Evolutionary conservation across 2,329 filamentous ascomycete genomes (phyloP), one percentile per base, ranked within the genome.

Genomic region (Xylaria sp.): DNA sequence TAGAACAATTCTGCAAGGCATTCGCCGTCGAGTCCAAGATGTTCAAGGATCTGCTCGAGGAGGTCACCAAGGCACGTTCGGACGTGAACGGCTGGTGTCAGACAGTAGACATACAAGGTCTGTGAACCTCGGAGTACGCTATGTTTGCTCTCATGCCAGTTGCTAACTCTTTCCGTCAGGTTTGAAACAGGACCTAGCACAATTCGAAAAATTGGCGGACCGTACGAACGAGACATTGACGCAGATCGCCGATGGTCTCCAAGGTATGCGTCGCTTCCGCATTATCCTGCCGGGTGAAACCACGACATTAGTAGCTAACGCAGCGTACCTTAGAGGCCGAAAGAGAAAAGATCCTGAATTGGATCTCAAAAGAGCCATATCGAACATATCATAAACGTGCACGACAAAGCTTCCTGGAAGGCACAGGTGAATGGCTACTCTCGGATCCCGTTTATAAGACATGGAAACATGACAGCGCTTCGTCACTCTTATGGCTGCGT

Each of bases 391-490:
- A 54, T 16, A 54, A 46, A 11, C 18, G 18, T 19, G 39, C 46
- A 46, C 52, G 39, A 9, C 6, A 47, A 46, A n/a, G 7, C 3
- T 18, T 53, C 42, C 16, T 59, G 23, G 8, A 34, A 16, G 52
- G 52, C 18, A 59, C 46, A 19, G 46, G 52, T 11, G 30, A 54
- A 11, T 59, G 57, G 57, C n/a, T 59, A 13, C 49, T 54, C 13
- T 51, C 34, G 1, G 19, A 54, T 46, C 13, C 52, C 6, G 13
- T 16, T 30, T 59, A 30, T 46, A 47, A 35, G 30, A 35, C 30
- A 30, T 59, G 47, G 52, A 54, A 59, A n/a, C 13, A 51, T 18
- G 46, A 54, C 8, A 59, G 57, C 37, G 52, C 57, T n/a, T 59
- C 57, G 2, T 48, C 57, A 9, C 10, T 59, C 1, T 42, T 59